Base-by-base conservation (phyloP, 148 eudicot species). In the Fallopia convolvulus region DNA sequence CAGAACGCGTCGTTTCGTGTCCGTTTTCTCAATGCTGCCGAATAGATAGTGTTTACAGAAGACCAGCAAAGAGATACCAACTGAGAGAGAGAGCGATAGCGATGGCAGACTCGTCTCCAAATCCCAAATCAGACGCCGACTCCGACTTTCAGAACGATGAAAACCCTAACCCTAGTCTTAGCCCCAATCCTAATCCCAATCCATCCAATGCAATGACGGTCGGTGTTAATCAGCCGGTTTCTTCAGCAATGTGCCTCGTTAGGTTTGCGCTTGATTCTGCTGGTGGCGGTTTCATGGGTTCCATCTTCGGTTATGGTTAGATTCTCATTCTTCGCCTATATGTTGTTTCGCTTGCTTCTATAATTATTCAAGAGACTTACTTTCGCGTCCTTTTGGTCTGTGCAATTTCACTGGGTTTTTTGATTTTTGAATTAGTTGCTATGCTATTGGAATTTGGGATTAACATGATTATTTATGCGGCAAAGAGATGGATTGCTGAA, bases 251-350 rank as follows among this genome's bases (percentile, higher is more conserved):
- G 48, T 88, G 91, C 86, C 79, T 90, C 60, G 72, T 86, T 52
- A 78, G 86, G 65, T 90, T 83, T 61, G 91, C 85, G 65, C 84
- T 87, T 6, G 89, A 90, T 70, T 77, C 91, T 9, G 82, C 85
- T 20, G 86, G 78, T 15, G 90, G 93, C 41, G 90, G 87, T 74
- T 77, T 86, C 21, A 86, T 89, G 93, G 93, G 93, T 61, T 89
- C 93, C 77, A 60, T 89, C 75, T 87, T 89, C 56, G 93, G 93
- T 70, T 86, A 79, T 65, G 89, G 93, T 89, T 49, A 33, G 72
- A 26, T 26, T 26, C 30, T 11, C 1, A 68, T 68, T n/a, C 65
- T 15, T 4, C 41, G 50, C 61, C 47, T 70, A 12, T 49, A 26
- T 36, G 36, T 65, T 53, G 50, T 48, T 72, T 70, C 6, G 8